phyloP scores from a whole-genome alignment of 2,329 filamentous ascomycete genomes.

The Fusarium continuum region DNA sequence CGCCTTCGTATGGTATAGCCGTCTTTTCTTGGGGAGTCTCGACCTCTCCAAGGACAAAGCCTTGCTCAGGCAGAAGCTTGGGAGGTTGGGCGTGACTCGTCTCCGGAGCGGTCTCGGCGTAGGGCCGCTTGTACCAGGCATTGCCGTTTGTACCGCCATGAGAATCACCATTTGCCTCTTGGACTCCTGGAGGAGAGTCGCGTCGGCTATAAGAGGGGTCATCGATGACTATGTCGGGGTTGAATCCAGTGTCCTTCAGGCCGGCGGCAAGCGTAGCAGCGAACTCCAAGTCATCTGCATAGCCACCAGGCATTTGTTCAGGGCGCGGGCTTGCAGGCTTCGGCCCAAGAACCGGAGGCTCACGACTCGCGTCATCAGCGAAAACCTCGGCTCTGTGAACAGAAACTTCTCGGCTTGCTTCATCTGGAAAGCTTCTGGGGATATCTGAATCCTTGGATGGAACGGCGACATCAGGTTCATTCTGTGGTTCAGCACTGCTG shows the following conservation, averaged over 20 bases:
- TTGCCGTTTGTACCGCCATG: constrained; percentile 49
- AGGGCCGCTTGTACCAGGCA: constrained; percentile 59
- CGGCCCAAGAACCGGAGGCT: constrained; percentile 64
- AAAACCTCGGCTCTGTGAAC: constrained; percentile 37
- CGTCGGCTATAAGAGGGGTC: constrained; percentile 70
- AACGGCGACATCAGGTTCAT: constrained; percentile 45
- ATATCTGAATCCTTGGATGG: constrained; percentile 13
- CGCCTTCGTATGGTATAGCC: constrained; percentile 30
- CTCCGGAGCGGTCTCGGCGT: constrained; percentile 58
- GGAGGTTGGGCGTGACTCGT: constrained; percentile 46
- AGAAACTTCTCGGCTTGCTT: constrained; percentile 29
- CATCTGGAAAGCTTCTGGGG: constrained; percentile 27
- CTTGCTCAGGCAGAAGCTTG: constrained; percentile 48
- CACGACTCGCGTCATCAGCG: constrained; percentile 53
- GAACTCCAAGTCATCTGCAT: constrained; percentile 74
- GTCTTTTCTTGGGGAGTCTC: constrained; percentile 52
- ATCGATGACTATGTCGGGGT: constrained; percentile 74
- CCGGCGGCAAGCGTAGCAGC: constrained; percentile 75
- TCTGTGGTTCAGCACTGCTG: constrained; percentile 51
- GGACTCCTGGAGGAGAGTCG: constrained; percentile 69
- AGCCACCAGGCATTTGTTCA: constrained; percentile 70
- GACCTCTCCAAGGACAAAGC: constrained; percentile 60
- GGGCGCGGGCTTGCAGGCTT: constrained; percentile 61
- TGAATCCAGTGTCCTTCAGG: constrained; percentile 74
- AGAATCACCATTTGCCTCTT: constrained; percentile 53